These are phyloP conservation scores for Penicillium griseofulvum DNA, from an alignment of 2,329 filamentous ascomycete species.

Conservation along the genomic window DNA sequence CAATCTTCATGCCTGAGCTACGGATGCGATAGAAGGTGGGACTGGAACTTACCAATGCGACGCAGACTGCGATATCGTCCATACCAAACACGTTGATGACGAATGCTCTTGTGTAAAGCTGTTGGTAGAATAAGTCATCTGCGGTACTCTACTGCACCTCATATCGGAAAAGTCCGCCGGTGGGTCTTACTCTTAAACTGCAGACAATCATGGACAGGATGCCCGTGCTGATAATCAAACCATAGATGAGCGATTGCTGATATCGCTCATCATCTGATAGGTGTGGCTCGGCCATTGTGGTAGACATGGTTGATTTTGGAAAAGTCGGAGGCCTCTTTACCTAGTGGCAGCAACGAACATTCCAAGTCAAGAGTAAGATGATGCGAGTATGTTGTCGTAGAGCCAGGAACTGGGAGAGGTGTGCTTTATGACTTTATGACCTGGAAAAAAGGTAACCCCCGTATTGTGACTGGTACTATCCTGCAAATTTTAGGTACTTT, in stretches of 20 bases:
- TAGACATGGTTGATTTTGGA: background rate
- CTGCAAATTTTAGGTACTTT: background rate
- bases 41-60: conserved; percentile 3
- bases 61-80: conserved; percentile 8
- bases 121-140: background rate
- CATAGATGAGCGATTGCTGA: conserved; percentile 6
- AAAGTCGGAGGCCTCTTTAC: background rate
- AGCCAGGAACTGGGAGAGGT: background rate
- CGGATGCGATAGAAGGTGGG: background rate
- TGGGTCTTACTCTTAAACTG: conserved; percentile 2
- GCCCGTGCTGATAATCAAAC: conserved; percentile 2
- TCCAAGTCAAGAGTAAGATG: background rate
- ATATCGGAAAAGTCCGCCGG: background rate
- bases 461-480: background rate
- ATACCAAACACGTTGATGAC: background rate
- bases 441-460: background rate
- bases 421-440: background rate
- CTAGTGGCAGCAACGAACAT: background rate
- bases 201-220: conserved; percentile 6
- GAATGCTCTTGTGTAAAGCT: conserved; percentile 1
- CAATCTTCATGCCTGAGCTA: background rate
- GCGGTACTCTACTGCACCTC: no score
- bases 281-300: background rate
- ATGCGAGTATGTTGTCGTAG: no score
- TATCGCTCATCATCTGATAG: background rate